Evolutionary conservation across 2,329 filamentous ascomycete genomes (phyloP).

Genomic region (Ceratocystis papillata): DNA sequence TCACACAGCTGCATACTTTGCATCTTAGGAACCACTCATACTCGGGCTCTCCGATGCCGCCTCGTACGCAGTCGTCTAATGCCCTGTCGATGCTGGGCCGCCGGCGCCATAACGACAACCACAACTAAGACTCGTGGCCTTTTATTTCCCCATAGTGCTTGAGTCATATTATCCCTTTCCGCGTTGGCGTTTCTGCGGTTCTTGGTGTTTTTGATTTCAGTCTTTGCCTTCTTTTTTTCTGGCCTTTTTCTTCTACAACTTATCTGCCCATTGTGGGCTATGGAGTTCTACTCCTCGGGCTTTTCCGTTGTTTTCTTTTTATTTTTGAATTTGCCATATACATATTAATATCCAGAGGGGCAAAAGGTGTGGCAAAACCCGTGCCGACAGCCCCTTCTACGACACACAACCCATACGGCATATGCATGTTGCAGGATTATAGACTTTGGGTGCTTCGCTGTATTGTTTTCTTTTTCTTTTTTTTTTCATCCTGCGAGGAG

Average conservation of each 20-base stretch:
- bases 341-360: background rate
- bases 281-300: background rate
- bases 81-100: constrained; percentile 23
- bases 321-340: background rate
- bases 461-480: background rate
- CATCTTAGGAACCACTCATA: constrained; percentile 24
- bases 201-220: too few relatives aligned
- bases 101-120: constrained; percentile 15
- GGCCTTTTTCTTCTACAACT: background rate
- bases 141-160: background rate
- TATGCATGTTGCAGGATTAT: background rate
- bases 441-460: background rate
- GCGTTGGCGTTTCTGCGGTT: background rate
- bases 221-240: background rate
- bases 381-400: too few relatives aligned
- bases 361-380: background rate
- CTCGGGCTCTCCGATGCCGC: constrained; percentile 24
- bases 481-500: background rate
- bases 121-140: background rate
- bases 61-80: constrained; percentile 24
- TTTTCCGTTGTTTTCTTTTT: background rate
- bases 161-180: background rate
- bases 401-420: background rate
- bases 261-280: background rate
- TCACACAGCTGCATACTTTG: constrained; percentile 22